Percentiles rank a stretch among this genome's conserved stretches.
Conservation (phyloP, 352 stramenopile genomes). For the Phytophthora vignae region DNA sequence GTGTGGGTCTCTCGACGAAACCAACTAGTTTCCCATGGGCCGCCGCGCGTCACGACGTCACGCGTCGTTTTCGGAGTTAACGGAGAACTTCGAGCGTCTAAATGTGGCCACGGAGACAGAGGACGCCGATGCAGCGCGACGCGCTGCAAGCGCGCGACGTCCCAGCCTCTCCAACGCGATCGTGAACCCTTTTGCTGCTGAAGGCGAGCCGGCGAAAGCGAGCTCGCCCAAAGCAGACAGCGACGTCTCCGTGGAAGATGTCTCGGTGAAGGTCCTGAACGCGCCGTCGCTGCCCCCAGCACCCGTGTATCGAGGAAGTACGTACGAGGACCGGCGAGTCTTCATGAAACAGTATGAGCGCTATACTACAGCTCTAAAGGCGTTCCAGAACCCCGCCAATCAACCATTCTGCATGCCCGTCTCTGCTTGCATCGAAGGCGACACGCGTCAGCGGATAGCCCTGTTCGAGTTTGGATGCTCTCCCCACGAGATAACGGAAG, state of each 20-base stretch:
- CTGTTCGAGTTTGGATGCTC: constrained; percentile 5
- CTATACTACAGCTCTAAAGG: not conserved
- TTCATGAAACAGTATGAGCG: not conserved
- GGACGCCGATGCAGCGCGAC: not conserved
- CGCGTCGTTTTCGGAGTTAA: constrained; percentile 12
- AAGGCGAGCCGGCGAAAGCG: not conserved
- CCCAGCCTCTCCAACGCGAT: not conserved
- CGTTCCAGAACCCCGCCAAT: not conserved
- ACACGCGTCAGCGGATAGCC: constrained; percentile 7
- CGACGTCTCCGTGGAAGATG: not conserved
- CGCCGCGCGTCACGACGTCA: not conserved
- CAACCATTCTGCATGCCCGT: not conserved
- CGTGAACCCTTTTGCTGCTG: not conserved
- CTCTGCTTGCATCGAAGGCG: not conserved
- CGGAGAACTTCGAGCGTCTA: constrained; percentile 13
- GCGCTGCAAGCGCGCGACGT: not conserved
- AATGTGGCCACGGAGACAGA: constrained; percentile 9
- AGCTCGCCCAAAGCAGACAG: not conserved
- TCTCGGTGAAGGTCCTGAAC: not conserved
- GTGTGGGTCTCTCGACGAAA: no score
- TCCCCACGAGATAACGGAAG: constrained; percentile 4
- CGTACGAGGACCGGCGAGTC: not conserved
- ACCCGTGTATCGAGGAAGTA: not conserved
- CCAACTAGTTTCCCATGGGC: not conserved
- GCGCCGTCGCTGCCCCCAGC: not conserved